These are phyloP conservation scores for Shiraia bambusicola DNA, from an alignment of 2,329 filamentous ascomycete genomes.

Conservation along the genomic window DNA sequence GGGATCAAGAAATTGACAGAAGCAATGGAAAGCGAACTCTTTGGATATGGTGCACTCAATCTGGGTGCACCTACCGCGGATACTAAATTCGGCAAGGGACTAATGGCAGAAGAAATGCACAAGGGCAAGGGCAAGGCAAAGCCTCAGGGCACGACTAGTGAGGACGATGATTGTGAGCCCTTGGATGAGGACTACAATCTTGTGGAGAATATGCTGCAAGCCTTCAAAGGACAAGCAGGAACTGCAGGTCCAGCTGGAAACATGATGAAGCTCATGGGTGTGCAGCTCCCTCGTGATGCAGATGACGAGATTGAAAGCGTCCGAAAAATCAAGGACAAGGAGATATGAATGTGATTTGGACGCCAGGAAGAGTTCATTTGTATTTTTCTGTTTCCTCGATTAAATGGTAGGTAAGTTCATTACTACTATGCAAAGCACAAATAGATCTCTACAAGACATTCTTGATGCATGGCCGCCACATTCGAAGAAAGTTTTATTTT, in stretches of 20 bases:
- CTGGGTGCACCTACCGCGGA: slow-evolving; percentile 29
- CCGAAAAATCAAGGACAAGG: neutral
- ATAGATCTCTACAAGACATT: too few relatives aligned
- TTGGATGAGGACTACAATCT: slow-evolving; percentile 83
- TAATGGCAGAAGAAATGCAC: slow-evolving; percentile 4
- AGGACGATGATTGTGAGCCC: slow-evolving; percentile 50
- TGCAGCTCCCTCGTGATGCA: slow-evolving; percentile 79
- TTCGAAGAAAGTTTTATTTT: too few relatives aligned
- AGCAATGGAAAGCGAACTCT: slow-evolving; percentile 73
- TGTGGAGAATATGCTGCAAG: slow-evolving; percentile 86
- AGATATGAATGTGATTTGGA: too few relatives aligned
- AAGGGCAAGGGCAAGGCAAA: slow-evolving; percentile 27
- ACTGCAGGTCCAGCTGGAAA: slow-evolving; percentile 85
- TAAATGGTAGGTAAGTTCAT: too few relatives aligned
- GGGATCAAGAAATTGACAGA: slow-evolving; percentile 66
- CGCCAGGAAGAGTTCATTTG: too few relatives aligned
- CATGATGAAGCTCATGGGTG: slow-evolving; percentile 80
- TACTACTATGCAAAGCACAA: too few relatives aligned
- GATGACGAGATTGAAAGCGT: slow-evolving; percentile 48
- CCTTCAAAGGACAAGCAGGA: slow-evolving; percentile 87
- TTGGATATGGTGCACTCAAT: slow-evolving; percentile 65
- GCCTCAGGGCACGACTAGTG: slow-evolving; percentile 35
- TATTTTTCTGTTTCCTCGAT: too few relatives aligned
- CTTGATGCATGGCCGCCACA: too few relatives aligned
- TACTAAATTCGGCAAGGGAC: slow-evolving; percentile 8